phyloP scores from a whole-genome alignment of 129 eudicot species.

The Erigeron canadensis region DNA sequence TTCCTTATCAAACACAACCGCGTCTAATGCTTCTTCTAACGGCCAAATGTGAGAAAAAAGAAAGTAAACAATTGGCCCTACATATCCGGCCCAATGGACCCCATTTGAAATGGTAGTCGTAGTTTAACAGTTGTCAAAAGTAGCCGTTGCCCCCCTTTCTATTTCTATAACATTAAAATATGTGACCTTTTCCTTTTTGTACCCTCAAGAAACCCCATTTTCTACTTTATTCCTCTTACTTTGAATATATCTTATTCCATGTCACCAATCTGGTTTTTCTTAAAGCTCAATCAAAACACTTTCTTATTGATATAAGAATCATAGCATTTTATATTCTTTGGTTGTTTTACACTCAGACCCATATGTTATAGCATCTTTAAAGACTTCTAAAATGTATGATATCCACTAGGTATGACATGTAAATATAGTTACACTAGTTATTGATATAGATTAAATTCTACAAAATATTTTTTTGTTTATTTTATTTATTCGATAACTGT shows the following conservation, averaged over 20 bases:
- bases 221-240: constrained; percentile 26
- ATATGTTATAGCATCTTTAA: neutral
- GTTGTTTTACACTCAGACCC: neutral
- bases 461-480: too few relatives aligned
- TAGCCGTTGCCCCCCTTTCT: constrained; percentile 33
- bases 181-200: constrained; percentile 2
- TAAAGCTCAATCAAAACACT: neutral
- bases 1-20: neutral
- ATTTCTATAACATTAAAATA: constrained; percentile 12
- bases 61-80: constrained; percentile 10
- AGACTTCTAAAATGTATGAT: too few relatives aligned
- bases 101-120: constrained; percentile 14
- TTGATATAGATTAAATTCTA: too few relatives aligned
- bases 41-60: constrained; percentile 35
- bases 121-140: constrained; percentile 34
- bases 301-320: too few relatives aligned
- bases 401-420: too few relatives aligned
- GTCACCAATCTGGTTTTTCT: neutral
- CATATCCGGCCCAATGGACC: constrained; percentile 15
- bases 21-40: constrained; percentile 17
- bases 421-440: too few relatives aligned
- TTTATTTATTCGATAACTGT: too few relatives aligned
- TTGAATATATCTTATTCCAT: constrained; percentile 15
- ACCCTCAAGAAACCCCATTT: constrained; percentile 26
- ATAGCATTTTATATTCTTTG: constrained; percentile 12